phyloP scores from a whole-genome alignment of 78 protist species.

The Corallochytrium limacisporum region DNA sequence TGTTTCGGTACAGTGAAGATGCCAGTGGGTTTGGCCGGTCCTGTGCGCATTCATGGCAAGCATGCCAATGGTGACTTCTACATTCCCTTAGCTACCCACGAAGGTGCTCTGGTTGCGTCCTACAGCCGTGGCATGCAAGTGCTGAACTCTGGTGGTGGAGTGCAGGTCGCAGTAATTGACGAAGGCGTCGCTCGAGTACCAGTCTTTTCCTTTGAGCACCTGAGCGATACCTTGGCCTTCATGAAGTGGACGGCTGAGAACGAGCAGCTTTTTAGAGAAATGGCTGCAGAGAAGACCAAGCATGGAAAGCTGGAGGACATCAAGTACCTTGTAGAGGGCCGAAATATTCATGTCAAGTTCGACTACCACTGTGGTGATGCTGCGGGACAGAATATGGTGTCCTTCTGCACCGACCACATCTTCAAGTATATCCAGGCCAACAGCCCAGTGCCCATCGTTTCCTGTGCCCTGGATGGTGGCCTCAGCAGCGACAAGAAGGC shows the following conservation, averaged over 20 bases:
- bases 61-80: background rate
- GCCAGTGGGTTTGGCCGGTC: background rate
- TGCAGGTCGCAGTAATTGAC: background rate
- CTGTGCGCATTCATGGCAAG: background rate
- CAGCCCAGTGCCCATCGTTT: background rate
- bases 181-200: background rate
- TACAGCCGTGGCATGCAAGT: background rate
- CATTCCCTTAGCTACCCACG: background rate
- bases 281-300: background rate
- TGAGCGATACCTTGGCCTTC: background rate
- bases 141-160: background rate
- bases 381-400: background rate
- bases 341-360: background rate
- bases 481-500: background rate
- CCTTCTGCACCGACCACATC: no score
- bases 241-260: background rate
- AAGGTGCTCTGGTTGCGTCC: background rate
- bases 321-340: background rate
- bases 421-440: background rate
- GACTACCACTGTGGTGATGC: background rate
- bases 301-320: background rate
- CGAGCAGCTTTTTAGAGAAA: no score
- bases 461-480: background rate
- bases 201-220: background rate
- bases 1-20: background rate